Evolutionary conservation across 768 basidiomycete genomes (phyloP), one percentile per base, ranked within the genome.

Genomic region (Strobilomyces echinocephalus): DNA sequence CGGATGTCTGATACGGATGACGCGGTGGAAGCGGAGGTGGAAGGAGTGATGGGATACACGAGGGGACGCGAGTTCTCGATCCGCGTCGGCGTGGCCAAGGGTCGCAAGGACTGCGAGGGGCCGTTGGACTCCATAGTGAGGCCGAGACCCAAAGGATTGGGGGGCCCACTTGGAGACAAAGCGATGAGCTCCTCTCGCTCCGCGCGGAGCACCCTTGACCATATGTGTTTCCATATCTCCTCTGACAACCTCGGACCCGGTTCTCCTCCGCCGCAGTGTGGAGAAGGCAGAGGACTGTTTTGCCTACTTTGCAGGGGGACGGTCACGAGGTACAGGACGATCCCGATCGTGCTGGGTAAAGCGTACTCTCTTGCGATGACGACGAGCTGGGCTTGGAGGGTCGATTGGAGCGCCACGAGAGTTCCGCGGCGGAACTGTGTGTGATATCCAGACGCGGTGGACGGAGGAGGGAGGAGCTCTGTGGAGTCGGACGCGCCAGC

Each of bases 341-440:
- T 72, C 6, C 95, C 95, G 14, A 80, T 71, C 0, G 89, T 91
- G 60, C 87, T 91, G 1, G 95, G 95, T 16, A 98, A 75, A 3
- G 90, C 89, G 63, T 94, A 98, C 71, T 97, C 95, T 69, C 85
- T 86, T 14, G 95, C 93, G 48, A 98, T 97, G 8, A 91, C 88
- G 20, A 77, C 76, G 10, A 97, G 73, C 66, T 97, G 95, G 1
- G 84, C 79, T 39, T 91, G 85, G 1, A 98, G 73, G 0, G 87
- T 91, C 6, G 93, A 76, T 65, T 94, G 83, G 0, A 98, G 76
- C 0, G 94, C 87, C 5, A 97, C 81, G 12, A 98, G 77, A n/a
- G 83, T 85, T 8, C 95, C 95, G 26, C 95, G 81, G 14, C 81
- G 81, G 64, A 91, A 90, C 46, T 88, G 85, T 16, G 80, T 76